Evolutionary conservation across 176 grass and related monocot species (phyloP).

Genomic region (Phoenix dactylifera): DNA sequence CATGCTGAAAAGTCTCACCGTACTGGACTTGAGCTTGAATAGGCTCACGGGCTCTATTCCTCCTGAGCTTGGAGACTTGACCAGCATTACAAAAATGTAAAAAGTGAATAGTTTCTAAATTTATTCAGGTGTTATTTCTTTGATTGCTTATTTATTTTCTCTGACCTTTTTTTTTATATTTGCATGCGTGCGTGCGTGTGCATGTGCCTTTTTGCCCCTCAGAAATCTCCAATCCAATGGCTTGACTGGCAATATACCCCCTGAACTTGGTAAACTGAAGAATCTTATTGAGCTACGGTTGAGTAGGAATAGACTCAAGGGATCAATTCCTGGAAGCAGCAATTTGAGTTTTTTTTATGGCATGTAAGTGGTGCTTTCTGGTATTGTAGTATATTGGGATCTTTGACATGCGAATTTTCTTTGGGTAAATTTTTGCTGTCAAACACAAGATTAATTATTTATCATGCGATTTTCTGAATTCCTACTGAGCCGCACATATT

Average conservation of each 20-base stretch:
- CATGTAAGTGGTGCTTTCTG: conserved; percentile 33
- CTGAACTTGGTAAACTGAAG: conserved; percentile 51
- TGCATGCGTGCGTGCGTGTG: background rate
- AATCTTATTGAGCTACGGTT: conserved; percentile 74
- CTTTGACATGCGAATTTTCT: too few species aligned
- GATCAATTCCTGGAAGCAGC: conserved; percentile 54
- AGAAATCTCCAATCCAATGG: conserved; percentile 90
- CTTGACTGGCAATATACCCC: conserved; percentile 65
- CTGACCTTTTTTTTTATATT: background rate
- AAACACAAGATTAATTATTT: too few species aligned
- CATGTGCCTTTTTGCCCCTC: background rate
- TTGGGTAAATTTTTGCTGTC: too few species aligned
- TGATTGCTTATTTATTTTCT: background rate
- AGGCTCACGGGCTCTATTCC: conserved; percentile 72
- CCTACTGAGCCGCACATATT: too few species aligned
- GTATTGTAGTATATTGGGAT: too few species aligned
- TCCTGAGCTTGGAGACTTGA: conserved; percentile 47
- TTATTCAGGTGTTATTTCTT: too few species aligned
- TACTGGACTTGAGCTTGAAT: conserved; percentile 82
- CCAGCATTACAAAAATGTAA: conserved; percentile 58
- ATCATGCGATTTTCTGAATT: too few species aligned
- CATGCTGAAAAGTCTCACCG: conserved; percentile 46
- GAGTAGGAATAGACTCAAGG: conserved; percentile 73
- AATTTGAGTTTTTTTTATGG: conserved; percentile 38
- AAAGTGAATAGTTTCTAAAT: background rate